phyloP scores from a whole-genome alignment of 1,284 basidiomycete species.

The Fomitiporia mediterranea region DNA sequence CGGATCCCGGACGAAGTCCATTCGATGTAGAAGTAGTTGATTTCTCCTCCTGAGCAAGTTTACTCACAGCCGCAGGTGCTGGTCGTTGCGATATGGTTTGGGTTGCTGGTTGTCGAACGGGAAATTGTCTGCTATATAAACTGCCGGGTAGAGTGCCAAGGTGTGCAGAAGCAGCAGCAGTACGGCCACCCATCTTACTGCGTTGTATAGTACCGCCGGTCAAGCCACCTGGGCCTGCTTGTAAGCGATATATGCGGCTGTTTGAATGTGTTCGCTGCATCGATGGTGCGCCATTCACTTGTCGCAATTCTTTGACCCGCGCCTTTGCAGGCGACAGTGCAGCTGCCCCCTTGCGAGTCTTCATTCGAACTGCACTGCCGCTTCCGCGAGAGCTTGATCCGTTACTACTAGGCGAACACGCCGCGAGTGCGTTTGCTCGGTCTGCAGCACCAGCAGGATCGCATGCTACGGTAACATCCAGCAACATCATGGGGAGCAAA shows the following conservation, averaged over 20 bases:
- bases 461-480: not conserved
- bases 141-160: not conserved
- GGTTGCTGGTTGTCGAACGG: not conserved
- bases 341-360: slow-evolving; percentile 6
- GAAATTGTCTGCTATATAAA: not conserved
- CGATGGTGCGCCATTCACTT: not conserved
- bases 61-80: not conserved
- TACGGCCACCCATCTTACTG: slow-evolving; percentile 17
- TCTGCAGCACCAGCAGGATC: slow-evolving; percentile 13
- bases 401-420: slow-evolving; percentile 3
- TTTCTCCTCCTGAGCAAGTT: not conserved
- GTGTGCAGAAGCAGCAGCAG: slow-evolving; percentile 3
- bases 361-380: slow-evolving; percentile 7
- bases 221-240: not conserved
- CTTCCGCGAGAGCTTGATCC: slow-evolving; percentile 10
- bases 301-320: slow-evolving; percentile 5
- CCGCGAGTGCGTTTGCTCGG: not conserved
- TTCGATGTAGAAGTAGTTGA: not conserved
- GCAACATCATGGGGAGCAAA: too few relatives aligned
- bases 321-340: not conserved
- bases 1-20: not conserved
- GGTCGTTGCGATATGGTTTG: not conserved
- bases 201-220: slow-evolving; percentile 16
- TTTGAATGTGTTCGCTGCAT: slow-evolving; percentile 9
- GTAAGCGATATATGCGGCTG: slow-evolving; percentile 3